Evolutionary conservation across 2,329 filamentous ascomycete species (phyloP).

Genomic region (Cladosporium sp.): DNA sequence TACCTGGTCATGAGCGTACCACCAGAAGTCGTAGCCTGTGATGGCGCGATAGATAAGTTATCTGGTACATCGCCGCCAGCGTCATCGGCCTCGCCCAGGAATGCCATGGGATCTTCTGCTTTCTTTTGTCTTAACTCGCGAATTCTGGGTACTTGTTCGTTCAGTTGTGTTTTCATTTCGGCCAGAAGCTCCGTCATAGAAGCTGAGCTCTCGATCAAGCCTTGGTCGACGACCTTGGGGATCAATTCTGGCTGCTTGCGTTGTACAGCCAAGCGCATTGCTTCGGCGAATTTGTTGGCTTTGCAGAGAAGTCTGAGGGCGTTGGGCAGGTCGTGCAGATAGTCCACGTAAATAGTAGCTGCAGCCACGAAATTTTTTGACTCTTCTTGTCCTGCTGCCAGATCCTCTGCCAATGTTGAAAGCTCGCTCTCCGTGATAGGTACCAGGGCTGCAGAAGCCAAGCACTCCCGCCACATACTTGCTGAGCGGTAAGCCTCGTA

Average conservation of each 20-base stretch:
- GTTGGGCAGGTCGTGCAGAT: constrained; percentile 69
- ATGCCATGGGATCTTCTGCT: constrained; percentile 78
- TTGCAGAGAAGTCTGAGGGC: constrained; percentile 81
- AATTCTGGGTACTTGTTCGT: constrained; percentile 82
- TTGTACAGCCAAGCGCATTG: constrained; percentile 72
- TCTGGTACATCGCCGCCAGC: constrained; percentile 75
- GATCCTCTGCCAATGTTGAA: constrained; percentile 65
- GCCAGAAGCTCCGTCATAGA: constrained; percentile 87
- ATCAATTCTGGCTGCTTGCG: constrained; percentile 64
- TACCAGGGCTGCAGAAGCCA: constrained; percentile 73
- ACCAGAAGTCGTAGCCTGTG: constrained; percentile 71
- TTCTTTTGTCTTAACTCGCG: constrained; percentile 79
- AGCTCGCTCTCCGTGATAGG: constrained; percentile 63
- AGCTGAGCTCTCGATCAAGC: constrained; percentile 77
- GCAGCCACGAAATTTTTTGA: constrained; percentile 80
- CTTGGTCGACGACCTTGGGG: constrained; percentile 68
- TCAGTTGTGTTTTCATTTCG: constrained; percentile 84
- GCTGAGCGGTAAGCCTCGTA: constrained; percentile 81
- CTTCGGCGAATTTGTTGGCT: constrained; percentile 83
- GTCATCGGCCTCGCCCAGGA: constrained; percentile 62
- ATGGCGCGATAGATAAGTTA: constrained; percentile 87
- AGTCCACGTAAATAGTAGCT: constrained; percentile 76
- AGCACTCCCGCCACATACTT: constrained; percentile 86
- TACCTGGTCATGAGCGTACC: constrained; percentile 89
- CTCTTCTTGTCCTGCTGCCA: constrained; percentile 79